Conservation (phyloP, 2,329 filamentous ascomycete species). For the Dactylellina parvicollis region DNA sequence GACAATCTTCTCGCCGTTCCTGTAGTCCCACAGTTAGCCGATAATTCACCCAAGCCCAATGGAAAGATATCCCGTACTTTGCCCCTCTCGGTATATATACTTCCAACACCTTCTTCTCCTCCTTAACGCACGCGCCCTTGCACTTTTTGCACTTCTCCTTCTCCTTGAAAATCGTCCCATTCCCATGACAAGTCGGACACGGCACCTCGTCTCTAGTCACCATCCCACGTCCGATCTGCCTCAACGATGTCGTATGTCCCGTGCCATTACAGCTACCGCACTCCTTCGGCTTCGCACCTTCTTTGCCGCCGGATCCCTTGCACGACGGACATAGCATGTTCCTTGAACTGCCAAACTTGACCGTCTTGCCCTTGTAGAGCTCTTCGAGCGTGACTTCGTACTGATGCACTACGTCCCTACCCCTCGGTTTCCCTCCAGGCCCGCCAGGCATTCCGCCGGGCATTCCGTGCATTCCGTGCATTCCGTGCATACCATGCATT, state of each 20-base stretch:
- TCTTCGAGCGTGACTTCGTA: conserved; percentile 94
- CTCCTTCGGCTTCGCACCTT: conserved; percentile 83
- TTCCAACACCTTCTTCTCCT: conserved; percentile 93
- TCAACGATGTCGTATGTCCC: conserved; percentile 79
- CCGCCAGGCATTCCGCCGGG: conserved; percentile 62
- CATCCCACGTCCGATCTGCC: conserved; percentile 85
- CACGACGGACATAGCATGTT: conserved; percentile 88
- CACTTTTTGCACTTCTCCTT: conserved; percentile 99
- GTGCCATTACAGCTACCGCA: conserved; percentile 86
- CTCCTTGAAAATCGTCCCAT: conserved; percentile 88
- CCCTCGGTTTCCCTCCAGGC: conserved; percentile 67
- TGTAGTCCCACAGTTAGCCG: conserved; percentile 56
- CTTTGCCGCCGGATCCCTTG: conserved; percentile 87
- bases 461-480: conserved; percentile 62
- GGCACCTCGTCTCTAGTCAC: conserved; percentile 80
- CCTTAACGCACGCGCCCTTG: conserved; percentile 87
- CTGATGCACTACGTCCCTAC: conserved; percentile 84
- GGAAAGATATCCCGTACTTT: conserved; percentile 63
- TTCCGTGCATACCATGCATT: conserved; percentile 65
- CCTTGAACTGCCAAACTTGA: conserved; percentile 95
- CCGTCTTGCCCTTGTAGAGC: conserved; percentile 97
- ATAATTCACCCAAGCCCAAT: neutral
- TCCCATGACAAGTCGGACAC: conserved; percentile 84
- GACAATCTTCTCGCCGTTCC: conserved; percentile 85
- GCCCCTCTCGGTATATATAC: conserved; percentile 93